phyloP scores from a whole-genome alignment of 495 filamentous ascomycete species.

The Hypoxylon fragiforme region DNA sequence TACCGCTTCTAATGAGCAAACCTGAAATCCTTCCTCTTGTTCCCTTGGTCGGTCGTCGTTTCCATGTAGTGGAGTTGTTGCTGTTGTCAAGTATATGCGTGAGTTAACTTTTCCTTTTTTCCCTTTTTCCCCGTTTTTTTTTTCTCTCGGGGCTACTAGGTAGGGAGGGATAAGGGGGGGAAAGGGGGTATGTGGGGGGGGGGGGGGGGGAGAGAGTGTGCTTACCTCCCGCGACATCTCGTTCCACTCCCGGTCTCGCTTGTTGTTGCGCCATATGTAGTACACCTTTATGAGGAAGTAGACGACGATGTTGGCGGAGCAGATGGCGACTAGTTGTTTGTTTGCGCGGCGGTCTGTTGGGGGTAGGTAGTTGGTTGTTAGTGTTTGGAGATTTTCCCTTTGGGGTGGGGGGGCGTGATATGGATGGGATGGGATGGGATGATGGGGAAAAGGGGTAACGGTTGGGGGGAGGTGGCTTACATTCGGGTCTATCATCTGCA shows the following conservation, averaged over 20 bases:
- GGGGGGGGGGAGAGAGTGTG: too few species aligned
- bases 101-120: too few species aligned
- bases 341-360: conserved; percentile 63
- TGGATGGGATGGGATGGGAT: too few species aligned
- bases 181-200: too few species aligned
- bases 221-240: conserved; percentile 66
- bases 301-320: conserved; percentile 57
- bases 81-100: conserved; percentile 1
- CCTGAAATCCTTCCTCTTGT: conserved; percentile 26
- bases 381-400: not conserved
- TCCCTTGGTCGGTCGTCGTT: conserved; percentile 28
- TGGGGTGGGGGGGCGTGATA: too few species aligned
- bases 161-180: too few species aligned
- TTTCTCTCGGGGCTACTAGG: too few species aligned
- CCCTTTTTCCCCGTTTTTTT: too few species aligned
- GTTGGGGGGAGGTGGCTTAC: not conserved
- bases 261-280: conserved; percentile 62
- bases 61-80: conserved; percentile 25
- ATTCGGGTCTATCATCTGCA: conserved; percentile 51
- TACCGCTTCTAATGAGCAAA: conserved; percentile 19
- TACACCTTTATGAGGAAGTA: conserved; percentile 62
- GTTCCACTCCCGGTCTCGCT: conserved; percentile 52
- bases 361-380: conserved; percentile 44
- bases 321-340: conserved; percentile 59
- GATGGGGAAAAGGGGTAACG: too few species aligned